These are phyloP conservation scores for Naganishia cerealis DNA, from an alignment of 1,284 basidiomycete species.

Conservation along the genomic window DNA sequence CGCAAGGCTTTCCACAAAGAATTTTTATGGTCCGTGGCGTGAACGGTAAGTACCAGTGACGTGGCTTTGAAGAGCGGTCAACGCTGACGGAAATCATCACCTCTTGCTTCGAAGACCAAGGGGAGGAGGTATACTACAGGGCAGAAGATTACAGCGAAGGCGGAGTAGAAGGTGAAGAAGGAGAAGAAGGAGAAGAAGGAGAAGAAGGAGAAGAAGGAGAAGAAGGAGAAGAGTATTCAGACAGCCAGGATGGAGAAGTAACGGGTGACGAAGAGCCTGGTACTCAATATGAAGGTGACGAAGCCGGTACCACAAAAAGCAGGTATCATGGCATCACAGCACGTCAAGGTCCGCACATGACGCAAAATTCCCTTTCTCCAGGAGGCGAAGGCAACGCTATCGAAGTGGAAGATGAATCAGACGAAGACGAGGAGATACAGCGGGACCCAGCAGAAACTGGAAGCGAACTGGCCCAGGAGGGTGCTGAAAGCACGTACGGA, in stretches of 20 bases:
- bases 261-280: background rate
- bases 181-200: background rate
- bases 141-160: background rate
- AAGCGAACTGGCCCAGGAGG: background rate
- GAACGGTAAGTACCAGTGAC: background rate
- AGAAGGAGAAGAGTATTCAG: background rate
- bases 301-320: background rate
- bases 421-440: background rate
- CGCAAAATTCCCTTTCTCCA: background rate
- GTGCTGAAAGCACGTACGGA: background rate
- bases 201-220: no score
- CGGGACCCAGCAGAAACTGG: background rate
- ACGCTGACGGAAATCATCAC: background rate
- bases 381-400: constrained; percentile 4
- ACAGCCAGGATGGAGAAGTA: background rate
- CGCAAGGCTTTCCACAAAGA: background rate
- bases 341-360: background rate
- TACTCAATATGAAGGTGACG: background rate
- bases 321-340: background rate
- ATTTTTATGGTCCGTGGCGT: background rate
- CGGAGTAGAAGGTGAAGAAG: no score
- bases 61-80: background rate
- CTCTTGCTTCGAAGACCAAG: background rate
- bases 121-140: background rate
- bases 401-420: constrained; percentile 7